A percentile compares a stretch with the other conserved stretches of the same genome.
These are phyloP conservation scores for Rhodotorula paludigena DNA, from an alignment of 768 basidiomycete species.

Conservation along the genomic window DNA sequence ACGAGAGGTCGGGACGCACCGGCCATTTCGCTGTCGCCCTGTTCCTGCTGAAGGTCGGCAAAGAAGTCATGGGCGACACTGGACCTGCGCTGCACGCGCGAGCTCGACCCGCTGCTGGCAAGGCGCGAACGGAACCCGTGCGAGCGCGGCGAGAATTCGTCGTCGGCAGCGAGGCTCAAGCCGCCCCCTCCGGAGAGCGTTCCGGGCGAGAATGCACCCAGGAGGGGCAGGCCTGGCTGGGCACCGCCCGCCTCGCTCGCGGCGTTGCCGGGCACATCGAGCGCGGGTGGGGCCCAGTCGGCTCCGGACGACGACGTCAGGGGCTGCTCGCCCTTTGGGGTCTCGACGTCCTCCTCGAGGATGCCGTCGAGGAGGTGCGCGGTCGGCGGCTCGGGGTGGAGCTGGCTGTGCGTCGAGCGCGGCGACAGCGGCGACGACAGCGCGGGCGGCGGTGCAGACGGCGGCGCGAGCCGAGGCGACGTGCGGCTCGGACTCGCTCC, in stretches of 20 bases:
- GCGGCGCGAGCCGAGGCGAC: not conserved
- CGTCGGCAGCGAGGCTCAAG: not conserved
- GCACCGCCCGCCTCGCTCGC: too few species aligned
- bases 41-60: not conserved
- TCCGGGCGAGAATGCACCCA: not conserved
- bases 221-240: not conserved
- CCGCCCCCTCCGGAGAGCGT: not conserved
- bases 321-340: not conserved
- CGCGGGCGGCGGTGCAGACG: not conserved
- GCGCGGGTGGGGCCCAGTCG: not conserved
- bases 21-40: not conserved
- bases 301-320: not conserved
- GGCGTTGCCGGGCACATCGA: not conserved
- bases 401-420: not conserved
- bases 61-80: not conserved
- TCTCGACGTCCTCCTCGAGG: slow-evolving; percentile 15
- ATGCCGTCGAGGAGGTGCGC: slow-evolving; percentile 25
- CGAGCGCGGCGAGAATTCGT: not conserved
- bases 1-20: not conserved
- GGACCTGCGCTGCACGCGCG: not conserved
- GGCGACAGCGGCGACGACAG: slow-evolving; percentile 11
- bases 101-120: not conserved
- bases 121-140: not conserved
- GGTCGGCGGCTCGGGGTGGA: slow-evolving; percentile 5
- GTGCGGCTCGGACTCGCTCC: not conserved